Conservation (phyloP, 2,329 filamentous ascomycete species). For the Mollisia scopiformis region DNA sequence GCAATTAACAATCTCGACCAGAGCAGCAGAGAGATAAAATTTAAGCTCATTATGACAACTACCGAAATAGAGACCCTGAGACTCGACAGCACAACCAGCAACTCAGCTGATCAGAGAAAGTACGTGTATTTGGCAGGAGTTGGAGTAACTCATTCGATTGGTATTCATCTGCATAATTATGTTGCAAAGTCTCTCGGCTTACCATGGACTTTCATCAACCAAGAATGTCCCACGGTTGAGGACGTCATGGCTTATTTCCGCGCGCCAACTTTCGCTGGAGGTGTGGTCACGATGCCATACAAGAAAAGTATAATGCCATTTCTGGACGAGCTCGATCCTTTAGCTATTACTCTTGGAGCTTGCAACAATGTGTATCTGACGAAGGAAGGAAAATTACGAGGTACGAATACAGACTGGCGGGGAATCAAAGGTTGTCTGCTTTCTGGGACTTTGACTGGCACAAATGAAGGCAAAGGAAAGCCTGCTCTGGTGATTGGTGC, state of each 20-base stretch:
- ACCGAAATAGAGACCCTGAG: not conserved
- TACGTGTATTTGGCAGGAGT: slow-evolving; percentile 43
- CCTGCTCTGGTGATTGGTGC: slow-evolving; percentile 69
- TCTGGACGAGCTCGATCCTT: slow-evolving; percentile 71
- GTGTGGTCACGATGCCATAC: slow-evolving; percentile 81
- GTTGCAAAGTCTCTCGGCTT: slow-evolving; percentile 40
- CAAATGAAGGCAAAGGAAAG: slow-evolving; percentile 41
- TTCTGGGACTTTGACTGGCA: slow-evolving; percentile 53
- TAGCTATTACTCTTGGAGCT: slow-evolving; percentile 71
- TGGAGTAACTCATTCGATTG: slow-evolving; percentile 45
- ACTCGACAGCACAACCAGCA: not conserved
- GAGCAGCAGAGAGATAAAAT: not conserved
- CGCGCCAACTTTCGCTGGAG: slow-evolving; percentile 63
- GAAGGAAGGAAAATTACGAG: slow-evolving; percentile 59
- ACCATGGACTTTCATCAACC: slow-evolving; percentile 40
- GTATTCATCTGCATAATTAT: slow-evolving; percentile 43
- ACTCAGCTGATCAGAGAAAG: not conserved
- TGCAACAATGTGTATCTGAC: slow-evolving; percentile 73
- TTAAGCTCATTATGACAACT: not conserved
- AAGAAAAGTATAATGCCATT: slow-evolving; percentile 75
- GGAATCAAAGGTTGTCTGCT: slow-evolving; percentile 66
- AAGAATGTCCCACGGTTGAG: slow-evolving; percentile 39
- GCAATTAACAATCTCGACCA: not conserved
- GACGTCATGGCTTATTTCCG: slow-evolving; percentile 49
- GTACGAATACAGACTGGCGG: slow-evolving; percentile 79